Base-by-base conservation (phyloP, 2,329 filamentous ascomycete genomes). In the Periconia sp. region DNA sequence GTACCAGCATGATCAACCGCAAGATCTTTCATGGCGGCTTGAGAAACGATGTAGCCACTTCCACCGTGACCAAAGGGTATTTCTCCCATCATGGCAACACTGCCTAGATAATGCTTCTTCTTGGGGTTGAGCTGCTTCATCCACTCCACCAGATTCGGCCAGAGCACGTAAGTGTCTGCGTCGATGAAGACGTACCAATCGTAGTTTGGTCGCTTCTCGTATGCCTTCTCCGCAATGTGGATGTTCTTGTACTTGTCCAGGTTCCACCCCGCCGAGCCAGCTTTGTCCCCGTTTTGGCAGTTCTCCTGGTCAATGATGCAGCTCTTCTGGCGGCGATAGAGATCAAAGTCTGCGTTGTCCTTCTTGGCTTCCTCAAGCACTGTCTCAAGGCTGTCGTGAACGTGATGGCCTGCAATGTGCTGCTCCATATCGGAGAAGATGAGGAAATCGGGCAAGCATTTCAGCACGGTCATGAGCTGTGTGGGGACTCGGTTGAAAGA, bases 161-260 rank as follows among this genome's bases (percentile, higher is more conserved):
- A 43, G 28, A 36, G 40, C 4, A 43, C 13, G 31, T 43, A 43
- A 8, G 40, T 43, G 28, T 43, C 40, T 11, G 33, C 40, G 15
- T 43, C 40, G 19, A 43, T 36, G 40, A 36, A 25, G 26, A 43
- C 31, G 26, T 43, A 43, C 40, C 33, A 43, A 10, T 43, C 40
- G 33, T 43, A 43, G 26, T 43, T 32, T 19, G 40, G 40, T 13
- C 40, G 40, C 40, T 31, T 31, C 13, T 13, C 15, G 31, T 30
- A 43, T 17, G 40, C 8, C 26, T 36, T 19, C 21, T 43, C 32
- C 6, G 33, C 36, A 17, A 23, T 25, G 25, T 33, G 33, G 4
- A 43, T 22, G 17, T 36, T 43, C 33, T 43, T 43, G 33, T 36
- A 43, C 33, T 43, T 43, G 33, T 43, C 40, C 6, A 43, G 26